phyloP scores from a whole-genome alignment of 345 rosid genomes.

The Luvunga scandens region DNA sequence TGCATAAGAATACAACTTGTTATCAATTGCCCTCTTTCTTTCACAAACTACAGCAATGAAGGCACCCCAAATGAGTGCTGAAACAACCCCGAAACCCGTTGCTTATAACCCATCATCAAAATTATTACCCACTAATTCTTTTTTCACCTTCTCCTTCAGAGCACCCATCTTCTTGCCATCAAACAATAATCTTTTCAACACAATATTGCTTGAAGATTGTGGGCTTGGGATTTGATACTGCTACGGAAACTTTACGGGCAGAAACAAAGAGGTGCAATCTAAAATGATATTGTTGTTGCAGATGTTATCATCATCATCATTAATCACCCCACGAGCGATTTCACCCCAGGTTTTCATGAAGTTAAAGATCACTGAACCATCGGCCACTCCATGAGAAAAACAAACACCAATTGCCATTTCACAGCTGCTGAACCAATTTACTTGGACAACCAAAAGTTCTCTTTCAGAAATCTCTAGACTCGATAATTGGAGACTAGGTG shows the following conservation, averaged over 20 bases:
- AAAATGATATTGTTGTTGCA: too few relatives aligned
- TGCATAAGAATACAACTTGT: background rate
- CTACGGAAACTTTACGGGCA: background rate
- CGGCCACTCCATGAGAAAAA: slow-evolving; percentile 20
- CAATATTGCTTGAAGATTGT: background rate
- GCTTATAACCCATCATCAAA: too few relatives aligned
- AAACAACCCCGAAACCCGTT: slow-evolving; percentile 5
- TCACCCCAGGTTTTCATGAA: slow-evolving; percentile 23
- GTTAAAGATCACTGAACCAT: slow-evolving; percentile 13
- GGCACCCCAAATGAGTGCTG: slow-evolving; percentile 21
- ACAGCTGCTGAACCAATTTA: slow-evolving; percentile 27
- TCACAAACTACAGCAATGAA: background rate
- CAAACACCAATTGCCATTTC: slow-evolving; percentile 20
- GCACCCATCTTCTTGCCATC: slow-evolving; percentile 9
- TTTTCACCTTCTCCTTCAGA: slow-evolving; percentile 8
- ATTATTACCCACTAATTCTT: background rate
- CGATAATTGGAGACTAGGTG: background rate
- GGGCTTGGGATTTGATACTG: background rate
- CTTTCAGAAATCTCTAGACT: too few relatives aligned
- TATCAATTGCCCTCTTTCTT: background rate
- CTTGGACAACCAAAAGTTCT: slow-evolving; percentile 14
- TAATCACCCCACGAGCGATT: background rate
- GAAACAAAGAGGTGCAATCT: slow-evolving; percentile 23
- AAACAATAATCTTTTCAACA: slow-evolving; percentile 21
- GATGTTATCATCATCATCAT: too few relatives aligned